phyloP scores from a whole-genome alignment of 2,329 filamentous ascomycete genomes.

The Catunica adiposa region DNA sequence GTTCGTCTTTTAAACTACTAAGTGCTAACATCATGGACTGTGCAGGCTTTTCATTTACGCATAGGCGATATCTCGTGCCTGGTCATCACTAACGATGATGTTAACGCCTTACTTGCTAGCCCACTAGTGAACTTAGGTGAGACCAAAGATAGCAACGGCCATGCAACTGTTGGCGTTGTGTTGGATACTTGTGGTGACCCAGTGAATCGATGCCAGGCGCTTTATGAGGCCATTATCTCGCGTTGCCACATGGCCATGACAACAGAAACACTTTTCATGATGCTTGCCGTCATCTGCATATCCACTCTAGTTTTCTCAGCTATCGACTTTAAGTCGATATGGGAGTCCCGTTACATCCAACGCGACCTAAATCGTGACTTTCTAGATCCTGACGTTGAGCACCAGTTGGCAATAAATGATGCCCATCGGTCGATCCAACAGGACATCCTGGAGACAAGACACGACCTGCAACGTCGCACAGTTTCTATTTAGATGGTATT shows the following conservation, averaged over 20 bases:
- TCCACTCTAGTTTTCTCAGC: not conserved
- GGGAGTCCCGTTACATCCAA: not conserved
- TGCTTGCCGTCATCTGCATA: not conserved
- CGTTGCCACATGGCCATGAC: not conserved
- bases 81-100: not conserved
- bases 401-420: not conserved
- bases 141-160: not conserved
- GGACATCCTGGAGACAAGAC: not conserved
- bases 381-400: not conserved
- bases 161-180: not conserved
- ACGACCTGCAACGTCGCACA: not conserved
- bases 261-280: not conserved
- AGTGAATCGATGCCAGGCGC: not conserved
- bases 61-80: not conserved
- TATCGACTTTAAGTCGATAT: constrained; percentile 1
- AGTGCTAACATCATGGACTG: not conserved
- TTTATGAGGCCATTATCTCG: not conserved
- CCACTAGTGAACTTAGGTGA: not conserved
- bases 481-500: no score
- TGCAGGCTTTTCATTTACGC: not conserved
- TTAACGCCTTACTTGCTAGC: not conserved
- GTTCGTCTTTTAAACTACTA: not conserved
- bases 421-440: not conserved
- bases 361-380: not conserved
- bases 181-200: not conserved